A percentile compares a stretch with the other conserved stretches of the same genome.
phyloP scores from a whole-genome alignment of 2,329 filamentous ascomycete genomes.

The Beauveria pseudobassiana region DNA sequence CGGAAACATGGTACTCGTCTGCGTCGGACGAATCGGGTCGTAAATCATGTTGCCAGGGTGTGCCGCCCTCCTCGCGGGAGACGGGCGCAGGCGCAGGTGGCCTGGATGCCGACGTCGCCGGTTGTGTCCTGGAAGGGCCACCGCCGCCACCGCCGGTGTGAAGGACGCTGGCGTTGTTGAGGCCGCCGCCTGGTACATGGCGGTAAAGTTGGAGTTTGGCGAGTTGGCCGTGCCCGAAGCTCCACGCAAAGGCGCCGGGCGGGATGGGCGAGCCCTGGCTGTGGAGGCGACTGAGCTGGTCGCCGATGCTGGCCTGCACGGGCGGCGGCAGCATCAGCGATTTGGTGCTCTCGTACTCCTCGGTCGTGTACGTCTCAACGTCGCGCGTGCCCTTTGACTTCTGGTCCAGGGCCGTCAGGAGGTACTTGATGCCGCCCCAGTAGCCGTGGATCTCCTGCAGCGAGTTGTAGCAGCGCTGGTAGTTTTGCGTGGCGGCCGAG shows the following conservation, averaged over 20 bases:
- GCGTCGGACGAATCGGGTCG: conserved; percentile 51
- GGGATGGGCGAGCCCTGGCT: conserved; percentile 42
- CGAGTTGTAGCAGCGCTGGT: conserved; percentile 79
- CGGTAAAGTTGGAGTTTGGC: conserved; percentile 72
- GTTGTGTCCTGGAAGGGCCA: background rate
- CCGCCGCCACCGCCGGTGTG: background rate
- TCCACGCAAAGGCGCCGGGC: conserved; percentile 63
- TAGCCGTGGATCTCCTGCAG: conserved; percentile 74
- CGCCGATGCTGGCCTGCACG: conserved; percentile 29
- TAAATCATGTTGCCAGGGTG: conserved; percentile 53
- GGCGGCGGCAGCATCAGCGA: conserved; percentile 29
- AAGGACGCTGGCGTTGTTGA: background rate
- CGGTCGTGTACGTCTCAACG: conserved; percentile 56
- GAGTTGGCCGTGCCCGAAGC: conserved; percentile 81
- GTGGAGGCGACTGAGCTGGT: conserved; percentile 37
- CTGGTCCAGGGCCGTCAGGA: conserved; percentile 77
- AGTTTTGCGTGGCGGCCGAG: conserved; percentile 77
- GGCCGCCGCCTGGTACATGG: conserved; percentile 58
- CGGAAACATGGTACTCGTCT: conserved; percentile 39
- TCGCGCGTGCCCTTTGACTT: conserved; percentile 83
- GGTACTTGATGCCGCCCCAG: conserved; percentile 83
- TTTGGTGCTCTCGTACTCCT: conserved; percentile 71
- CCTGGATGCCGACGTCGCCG: background rate
- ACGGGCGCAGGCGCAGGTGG: background rate
- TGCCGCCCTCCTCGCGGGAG: conserved; percentile 30